phyloP scores from a whole-genome alignment of 345 rosid genomes.

The Aquilaria malaccensis region DNA sequence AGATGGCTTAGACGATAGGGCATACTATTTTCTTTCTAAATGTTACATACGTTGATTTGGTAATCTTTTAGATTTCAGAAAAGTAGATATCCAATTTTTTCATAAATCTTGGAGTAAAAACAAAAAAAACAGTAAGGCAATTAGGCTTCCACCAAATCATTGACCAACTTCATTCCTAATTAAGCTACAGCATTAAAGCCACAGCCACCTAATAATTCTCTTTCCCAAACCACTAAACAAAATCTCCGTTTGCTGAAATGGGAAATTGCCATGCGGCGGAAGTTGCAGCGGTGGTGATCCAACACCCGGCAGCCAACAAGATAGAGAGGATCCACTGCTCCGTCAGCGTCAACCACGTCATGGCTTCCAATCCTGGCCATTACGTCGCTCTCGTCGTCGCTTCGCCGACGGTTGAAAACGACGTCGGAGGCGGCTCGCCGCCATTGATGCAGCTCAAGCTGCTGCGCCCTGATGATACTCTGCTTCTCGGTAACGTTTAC shows the following conservation, averaged over 20 bases:
- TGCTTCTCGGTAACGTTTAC: conserved; percentile 65
- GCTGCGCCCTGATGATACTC: conserved; percentile 62
- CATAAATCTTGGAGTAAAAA: too few species aligned
- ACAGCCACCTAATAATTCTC: too few species aligned
- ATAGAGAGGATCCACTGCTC: conserved; percentile 72
- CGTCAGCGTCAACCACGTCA: conserved; percentile 59
- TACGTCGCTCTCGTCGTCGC: conserved; percentile 77
- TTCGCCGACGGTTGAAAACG: conserved; percentile 32
- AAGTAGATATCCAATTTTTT: too few species aligned
- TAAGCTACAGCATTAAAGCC: too few species aligned
- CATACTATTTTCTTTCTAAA: too few species aligned
- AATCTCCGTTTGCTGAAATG: conserved; percentile 19
- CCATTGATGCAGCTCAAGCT: conserved; percentile 82
- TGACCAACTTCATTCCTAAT: too few species aligned
- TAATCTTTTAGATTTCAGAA: too few species aligned
- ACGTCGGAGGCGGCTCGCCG: conserved; percentile 21
- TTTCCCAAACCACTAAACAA: too few species aligned
- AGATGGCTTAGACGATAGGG: too few species aligned
- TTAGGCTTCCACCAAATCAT: too few species aligned
- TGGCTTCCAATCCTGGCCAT: conserved; percentile 72
- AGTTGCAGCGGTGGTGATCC: conserved; percentile 72
- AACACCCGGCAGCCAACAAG: conserved; percentile 60
- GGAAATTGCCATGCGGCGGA: conserved; percentile 95
- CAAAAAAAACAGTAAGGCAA: too few species aligned
- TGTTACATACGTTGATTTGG: too few species aligned